Evolutionary conservation across 2,329 filamentous ascomycete species (phyloP).

Genomic region (Gnomoniopsis smithogilvyi): DNA sequence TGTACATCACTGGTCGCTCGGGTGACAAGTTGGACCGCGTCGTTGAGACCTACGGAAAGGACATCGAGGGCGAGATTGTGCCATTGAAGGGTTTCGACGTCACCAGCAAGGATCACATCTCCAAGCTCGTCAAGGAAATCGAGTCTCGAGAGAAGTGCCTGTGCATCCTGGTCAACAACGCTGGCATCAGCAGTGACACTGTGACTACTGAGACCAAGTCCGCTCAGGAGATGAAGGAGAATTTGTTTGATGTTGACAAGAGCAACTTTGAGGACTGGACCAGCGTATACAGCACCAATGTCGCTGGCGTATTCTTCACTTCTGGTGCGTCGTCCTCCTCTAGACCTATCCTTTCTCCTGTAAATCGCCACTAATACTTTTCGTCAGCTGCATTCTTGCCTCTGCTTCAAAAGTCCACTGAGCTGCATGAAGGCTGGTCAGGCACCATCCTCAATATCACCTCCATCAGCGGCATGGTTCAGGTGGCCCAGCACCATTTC

Average conservation of each 20-base stretch:
- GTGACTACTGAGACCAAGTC: slow-evolving; percentile 53
- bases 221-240: slow-evolving; percentile 49
- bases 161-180: slow-evolving; percentile 67
- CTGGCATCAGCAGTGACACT: slow-evolving; percentile 56
- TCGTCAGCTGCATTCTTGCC: slow-evolving; percentile 55
- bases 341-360: not conserved
- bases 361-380: not conserved
- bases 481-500: slow-evolving; percentile 62
- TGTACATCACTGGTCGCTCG: slow-evolving; percentile 68
- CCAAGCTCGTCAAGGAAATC: slow-evolving; percentile 55
- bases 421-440: slow-evolving; percentile 44
- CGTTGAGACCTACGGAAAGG: slow-evolving; percentile 54
- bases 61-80: slow-evolving; percentile 52
- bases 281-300: slow-evolving; percentile 71
- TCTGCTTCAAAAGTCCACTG: slow-evolving; percentile 51
- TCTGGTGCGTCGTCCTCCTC: slow-evolving; percentile 3
- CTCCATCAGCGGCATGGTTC: slow-evolving; percentile 63
- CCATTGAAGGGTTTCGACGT: slow-evolving; percentile 57
- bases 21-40: slow-evolving; percentile 60
- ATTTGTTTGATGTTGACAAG: slow-evolving; percentile 63
- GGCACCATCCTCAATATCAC: slow-evolving; percentile 65
- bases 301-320: slow-evolving; percentile 65
- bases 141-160: slow-evolving; percentile 53
- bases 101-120: slow-evolving; percentile 57
- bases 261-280: slow-evolving; percentile 66